Evolutionary conservation across 2,329 filamentous ascomycete genomes (phyloP).

Genomic region (Hortaea sp.): DNA sequence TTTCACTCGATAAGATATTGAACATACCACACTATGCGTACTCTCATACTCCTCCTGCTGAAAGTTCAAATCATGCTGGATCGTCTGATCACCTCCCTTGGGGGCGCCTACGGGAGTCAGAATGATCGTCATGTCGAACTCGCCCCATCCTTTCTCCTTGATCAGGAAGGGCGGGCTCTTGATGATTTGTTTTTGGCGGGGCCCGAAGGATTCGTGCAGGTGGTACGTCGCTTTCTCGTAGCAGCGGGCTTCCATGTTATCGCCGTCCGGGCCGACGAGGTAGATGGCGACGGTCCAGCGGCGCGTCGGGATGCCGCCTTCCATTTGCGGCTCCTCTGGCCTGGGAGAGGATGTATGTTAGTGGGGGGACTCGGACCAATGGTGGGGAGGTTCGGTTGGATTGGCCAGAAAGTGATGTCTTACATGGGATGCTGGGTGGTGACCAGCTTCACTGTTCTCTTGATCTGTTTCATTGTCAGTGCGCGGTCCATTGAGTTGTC

Average conservation of each 20-base stretch:
- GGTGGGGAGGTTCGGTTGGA: background rate
- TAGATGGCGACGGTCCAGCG: conserved; percentile 82
- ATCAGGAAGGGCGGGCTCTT: conserved; percentile 80
- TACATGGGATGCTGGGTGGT: conserved; percentile 87
- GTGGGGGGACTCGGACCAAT: conserved; percentile 2
- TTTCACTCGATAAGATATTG: background rate
- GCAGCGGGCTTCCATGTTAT: conserved; percentile 69
- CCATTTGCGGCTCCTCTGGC: conserved; percentile 53
- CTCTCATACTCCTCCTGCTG: conserved; percentile 69
- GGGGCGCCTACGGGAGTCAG: conserved; percentile 60
- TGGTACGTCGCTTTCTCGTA: conserved; percentile 92
- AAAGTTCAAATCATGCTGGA: conserved; percentile 91
- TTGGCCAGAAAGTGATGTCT: conserved; percentile 22
- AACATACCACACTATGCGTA: conserved; percentile 60
- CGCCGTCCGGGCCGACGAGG: conserved; percentile 74
- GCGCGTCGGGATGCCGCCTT: conserved; percentile 80
- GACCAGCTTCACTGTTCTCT: conserved; percentile 84
- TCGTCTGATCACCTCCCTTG: conserved; percentile 70
- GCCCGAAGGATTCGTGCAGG: conserved; percentile 86
- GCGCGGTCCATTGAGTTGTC: background rate
- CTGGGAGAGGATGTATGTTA: conserved; percentile 50
- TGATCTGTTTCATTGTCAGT: conserved; percentile 41
- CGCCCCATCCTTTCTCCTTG: conserved; percentile 92
- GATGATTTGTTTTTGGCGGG: conserved; percentile 68
- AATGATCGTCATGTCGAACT: conserved; percentile 90